A percentile compares a stretch with the other conserved stretches of the same genome.
Evolutionary conservation across 1,139 yeast genomes (phyloP).

Genomic region (Fermentozyma sake): DNA sequence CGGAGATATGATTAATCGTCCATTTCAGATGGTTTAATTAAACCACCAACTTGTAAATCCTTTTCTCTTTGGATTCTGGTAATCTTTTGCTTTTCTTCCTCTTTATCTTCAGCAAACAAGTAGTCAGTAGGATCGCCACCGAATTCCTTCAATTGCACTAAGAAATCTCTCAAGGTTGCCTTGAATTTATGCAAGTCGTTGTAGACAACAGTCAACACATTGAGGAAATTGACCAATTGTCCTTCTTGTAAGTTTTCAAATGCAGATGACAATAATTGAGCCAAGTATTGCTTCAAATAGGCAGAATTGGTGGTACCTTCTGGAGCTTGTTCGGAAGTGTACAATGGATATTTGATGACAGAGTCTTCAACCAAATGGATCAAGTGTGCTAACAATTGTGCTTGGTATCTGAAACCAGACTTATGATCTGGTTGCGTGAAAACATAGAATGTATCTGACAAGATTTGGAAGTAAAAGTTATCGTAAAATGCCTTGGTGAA

Average conservation of each 20-base stretch:
- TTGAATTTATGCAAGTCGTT: conserved; percentile 73
- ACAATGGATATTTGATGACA: conserved; percentile 72
- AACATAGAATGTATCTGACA: conserved; percentile 88
- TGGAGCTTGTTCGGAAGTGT: conserved; percentile 69
- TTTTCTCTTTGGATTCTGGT: conserved; percentile 68
- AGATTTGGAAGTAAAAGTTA: conserved; percentile 82
- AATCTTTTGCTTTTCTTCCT: conserved; percentile 67
- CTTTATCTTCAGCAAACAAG: conserved; percentile 91
- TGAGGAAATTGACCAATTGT: conserved; percentile 77
- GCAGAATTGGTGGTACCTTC: conserved; percentile 78
- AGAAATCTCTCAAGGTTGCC: conserved; percentile 87
- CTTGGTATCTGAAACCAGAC: conserved; percentile 88
- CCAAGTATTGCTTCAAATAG: conserved; percentile 77
- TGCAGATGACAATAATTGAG: conserved; percentile 75
- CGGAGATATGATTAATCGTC: conserved; percentile 44
- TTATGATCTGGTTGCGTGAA: conserved; percentile 97
- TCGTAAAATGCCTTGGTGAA: conserved; percentile 86
- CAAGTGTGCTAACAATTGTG: conserved; percentile 78
- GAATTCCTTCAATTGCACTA: conserved; percentile 90
- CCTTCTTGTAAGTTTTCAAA: conserved; percentile 86
- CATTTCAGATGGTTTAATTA: conserved; percentile 93
- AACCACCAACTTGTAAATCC: conserved; percentile 88
- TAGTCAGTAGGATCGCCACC: conserved; percentile 96
- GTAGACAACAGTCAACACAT: conserved; percentile 70
- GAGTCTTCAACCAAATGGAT: conserved; percentile 79